A percentile compares a stretch with the other conserved stretches of the same genome.
Evolutionary conservation across 495 filamentous ascomycete genomes (phyloP).

Genomic region (Penicillium desertorum): DNA sequence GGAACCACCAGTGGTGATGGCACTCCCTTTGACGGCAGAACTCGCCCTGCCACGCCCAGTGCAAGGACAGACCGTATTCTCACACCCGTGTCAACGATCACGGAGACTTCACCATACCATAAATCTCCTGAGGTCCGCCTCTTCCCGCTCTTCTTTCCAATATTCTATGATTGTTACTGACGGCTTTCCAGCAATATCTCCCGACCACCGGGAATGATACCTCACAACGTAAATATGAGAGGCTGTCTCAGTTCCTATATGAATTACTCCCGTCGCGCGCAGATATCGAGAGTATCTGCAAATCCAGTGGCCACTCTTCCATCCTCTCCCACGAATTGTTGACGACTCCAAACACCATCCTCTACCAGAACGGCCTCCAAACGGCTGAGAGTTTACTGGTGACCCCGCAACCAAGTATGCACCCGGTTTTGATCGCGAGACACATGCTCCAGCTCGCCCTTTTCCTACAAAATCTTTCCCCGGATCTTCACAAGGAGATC

Average conservation of each 20-base stretch:
- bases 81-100: slow-evolving; percentile 6
- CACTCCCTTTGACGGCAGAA: slow-evolving; percentile 1
- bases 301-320: slow-evolving; percentile 2
- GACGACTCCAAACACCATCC: slow-evolving; percentile 14
- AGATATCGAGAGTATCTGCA: slow-evolving; percentile 18
- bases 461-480: slow-evolving; percentile 14
- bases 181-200: neutral
- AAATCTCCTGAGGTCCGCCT: slow-evolving; percentile 2
- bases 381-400: neutral
- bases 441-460: slow-evolving; percentile 14
- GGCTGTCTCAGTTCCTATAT: slow-evolving; percentile 14
- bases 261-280: slow-evolving; percentile 15
- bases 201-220: neutral
- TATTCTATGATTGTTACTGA: neutral
- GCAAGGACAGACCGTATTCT: neutral
- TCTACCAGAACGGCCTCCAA: slow-evolving; percentile 11
- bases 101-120: slow-evolving; percentile 2
- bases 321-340: slow-evolving; percentile 10
- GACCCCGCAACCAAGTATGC: neutral
- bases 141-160: neutral
- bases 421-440: slow-evolving; percentile 20
- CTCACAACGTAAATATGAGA: neutral
- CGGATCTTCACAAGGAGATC: neutral
- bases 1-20: slow-evolving; percentile 2
- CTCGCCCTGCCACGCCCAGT: neutral